These are phyloP conservation scores for Trypanosoma avium DNA, from an alignment of 208 protist genomes.

Conservation along the genomic window DNA sequence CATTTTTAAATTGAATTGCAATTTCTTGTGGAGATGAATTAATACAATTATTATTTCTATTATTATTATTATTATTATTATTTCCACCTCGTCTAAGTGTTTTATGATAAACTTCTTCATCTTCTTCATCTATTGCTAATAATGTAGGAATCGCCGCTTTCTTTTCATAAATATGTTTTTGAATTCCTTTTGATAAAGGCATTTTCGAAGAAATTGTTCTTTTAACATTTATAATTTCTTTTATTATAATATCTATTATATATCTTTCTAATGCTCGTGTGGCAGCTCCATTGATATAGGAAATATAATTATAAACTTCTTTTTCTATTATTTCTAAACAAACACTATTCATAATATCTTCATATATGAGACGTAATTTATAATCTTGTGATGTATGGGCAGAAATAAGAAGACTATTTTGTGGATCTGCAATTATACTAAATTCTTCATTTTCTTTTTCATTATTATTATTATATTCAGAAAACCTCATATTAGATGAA, in stretches of 20 bases:
- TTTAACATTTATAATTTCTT: conserved; percentile 4
- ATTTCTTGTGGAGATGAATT: too few species aligned
- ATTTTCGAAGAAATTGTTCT: neutral
- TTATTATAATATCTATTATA: conserved; percentile 30
- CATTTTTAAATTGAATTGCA: conserved; percentile 33
- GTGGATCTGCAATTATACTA: neutral
- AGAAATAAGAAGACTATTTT: neutral
- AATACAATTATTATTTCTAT: too few species aligned
- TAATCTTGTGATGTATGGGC: conserved; percentile 13
- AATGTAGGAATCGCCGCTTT: conserved; percentile 29
- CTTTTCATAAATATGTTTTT: conserved; percentile 38
- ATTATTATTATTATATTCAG: neutral
- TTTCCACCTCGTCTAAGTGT: conserved; percentile 16
- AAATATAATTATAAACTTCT: conserved; percentile 21
- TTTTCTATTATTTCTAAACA: conserved; percentile 25
- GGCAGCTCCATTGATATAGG: conserved; percentile 14
- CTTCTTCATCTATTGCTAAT: conserved; percentile 42
- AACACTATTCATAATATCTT: conserved; percentile 32
- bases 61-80: conserved; percentile 21
- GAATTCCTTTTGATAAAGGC: conserved; percentile 33
- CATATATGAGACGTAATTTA: conserved; percentile 43
- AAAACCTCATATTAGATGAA: neutral
- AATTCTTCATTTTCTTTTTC: neutral
- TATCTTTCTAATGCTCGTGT: conserved; percentile 45
- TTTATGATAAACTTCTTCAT: conserved; percentile 23